Base-by-base conservation (phyloP, 106 monocot genomes). In the Acanthochlamys bracteata region DNA sequence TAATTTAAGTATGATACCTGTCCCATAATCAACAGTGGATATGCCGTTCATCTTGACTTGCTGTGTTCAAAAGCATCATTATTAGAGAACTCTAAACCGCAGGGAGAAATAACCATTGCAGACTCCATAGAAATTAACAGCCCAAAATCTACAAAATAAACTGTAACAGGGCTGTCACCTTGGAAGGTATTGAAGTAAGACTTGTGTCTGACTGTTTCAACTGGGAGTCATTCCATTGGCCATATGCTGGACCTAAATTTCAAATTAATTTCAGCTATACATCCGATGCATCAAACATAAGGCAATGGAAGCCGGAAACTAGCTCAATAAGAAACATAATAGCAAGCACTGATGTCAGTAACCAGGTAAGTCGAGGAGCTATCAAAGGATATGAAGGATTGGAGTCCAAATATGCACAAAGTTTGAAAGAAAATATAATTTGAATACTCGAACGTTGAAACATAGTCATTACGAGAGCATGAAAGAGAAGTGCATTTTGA, bases 21-120 rank as follows among this genome's bases (percentile, higher is more conserved):
- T 46, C 49, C 75, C 77, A 66, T 61, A 72, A 53, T 77, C 68
- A 7, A 52, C 20, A 71, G 70, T 70, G 41, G 58, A 43, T 19
- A 60, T 71, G 41, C 75, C 80, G 80, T 84, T 80, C 20, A 76
- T 39, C 63, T 79, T 84, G 39, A 20, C 69, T 53, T 79, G 76
- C 90, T 86, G 75, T 8, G 43, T n/a, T n/a, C 51, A 79, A 55
- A 71, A 40, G 57, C 62, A 69, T 51, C 9, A 66, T 15, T 19
- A 69, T 12, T 4, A 8, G 55, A 59, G 55, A 9, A 46, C 11
- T 14, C 8, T 46, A 46, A 8, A 46, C 45, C 21, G 25, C 19
- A 25, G 12, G 6, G n/a, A 66, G 27, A 33, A 12, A 46, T 14
- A 51, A 47, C 15, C 55, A 42, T 39, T 11, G 39, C 20, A 57